phyloP scores from a whole-genome alignment of 2,329 filamentous ascomycete genomes.

The Mariannaea elegans region DNA sequence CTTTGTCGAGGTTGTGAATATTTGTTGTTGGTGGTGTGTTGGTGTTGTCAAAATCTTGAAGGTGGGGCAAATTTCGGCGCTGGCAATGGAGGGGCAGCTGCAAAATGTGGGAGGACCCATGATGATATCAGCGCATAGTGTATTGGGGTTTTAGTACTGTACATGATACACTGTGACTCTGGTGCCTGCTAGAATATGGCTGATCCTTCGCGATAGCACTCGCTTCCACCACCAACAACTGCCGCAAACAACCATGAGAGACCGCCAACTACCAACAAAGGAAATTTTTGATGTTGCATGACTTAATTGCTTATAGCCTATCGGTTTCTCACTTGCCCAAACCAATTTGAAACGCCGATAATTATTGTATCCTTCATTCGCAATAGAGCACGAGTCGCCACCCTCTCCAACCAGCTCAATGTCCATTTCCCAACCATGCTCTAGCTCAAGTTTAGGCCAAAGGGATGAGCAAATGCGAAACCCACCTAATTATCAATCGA shows the following conservation, averaged over 20 bases:
- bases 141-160: constrained; percentile 32
- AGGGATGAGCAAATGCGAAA: too few species aligned
- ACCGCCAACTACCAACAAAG: background rate
- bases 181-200: constrained; percentile 27
- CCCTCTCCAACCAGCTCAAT: too few species aligned
- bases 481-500: too few species aligned
- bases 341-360: too few species aligned
- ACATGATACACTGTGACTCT: constrained; percentile 4
- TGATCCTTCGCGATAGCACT: constrained; percentile 18
- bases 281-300: too few species aligned
- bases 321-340: too few species aligned
- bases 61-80: constrained; percentile 36
- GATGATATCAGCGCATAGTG: constrained; percentile 44
- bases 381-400: too few species aligned
- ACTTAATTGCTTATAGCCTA: too few species aligned
- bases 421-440: too few species aligned
- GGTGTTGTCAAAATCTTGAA: constrained; percentile 37
- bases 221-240: too few species aligned
- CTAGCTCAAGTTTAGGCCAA: too few species aligned
- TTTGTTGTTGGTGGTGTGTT: constrained; percentile 20
- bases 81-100: constrained; percentile 40
- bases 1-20: background rate
- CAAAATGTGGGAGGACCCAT: constrained; percentile 17
- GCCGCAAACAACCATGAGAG: background rate
- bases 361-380: too few species aligned